Evolutionary conservation across 495 filamentous ascomycete species (phyloP), one percentile per base, ranked within the genome.

Genomic region (Aspergillus ostianus): DNA sequence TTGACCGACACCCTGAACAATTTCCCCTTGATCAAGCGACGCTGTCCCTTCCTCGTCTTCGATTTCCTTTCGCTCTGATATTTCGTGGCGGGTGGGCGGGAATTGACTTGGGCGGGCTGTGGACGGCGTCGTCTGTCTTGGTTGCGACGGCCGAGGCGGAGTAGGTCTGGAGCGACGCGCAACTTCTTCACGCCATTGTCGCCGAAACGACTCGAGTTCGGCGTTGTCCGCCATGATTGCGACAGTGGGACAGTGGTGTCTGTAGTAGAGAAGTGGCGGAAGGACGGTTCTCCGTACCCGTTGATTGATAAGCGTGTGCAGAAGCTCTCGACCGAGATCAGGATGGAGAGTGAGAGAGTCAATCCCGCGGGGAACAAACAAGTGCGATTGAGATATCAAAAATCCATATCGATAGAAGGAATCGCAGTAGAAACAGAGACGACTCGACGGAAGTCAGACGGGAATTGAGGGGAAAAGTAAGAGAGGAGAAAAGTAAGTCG

Each of bases 111-210:
- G 64, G 41, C 61, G 67, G 46, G 64, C 49, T 18, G 62, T 58
- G 47, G 70, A 60, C 54, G 65, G 51, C 51, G 65, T 59, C 26
- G 67, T 61, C 45, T 64, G 61, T 55, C 65, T 71, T 52, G 63
- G 64, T 19, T 59, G 49, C 19, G 65, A 30, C 41, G 57, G 58
- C 12, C 57, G 46, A 29, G 63, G 20, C 44, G 41, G 46, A 44
- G 27, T 70, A 21, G 69, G 67, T 49, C 71, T 77, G 17, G 73
- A 73, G 70, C 82, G 81, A 57, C 79, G 84, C 18, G 79, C 78
- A 46, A 96, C 92, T 73, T 96, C 91, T 64, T 90, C 87, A 51
- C 84, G 83, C 91, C 91, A 96, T 79, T 91, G 81, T 64, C 83
- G 80, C 65, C 91, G 88, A 74, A 96, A 96, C 32, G 77, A 82